phyloP scores from a whole-genome alignment of 2,329 filamentous ascomycete species.

The Aspergillus piperis region DNA sequence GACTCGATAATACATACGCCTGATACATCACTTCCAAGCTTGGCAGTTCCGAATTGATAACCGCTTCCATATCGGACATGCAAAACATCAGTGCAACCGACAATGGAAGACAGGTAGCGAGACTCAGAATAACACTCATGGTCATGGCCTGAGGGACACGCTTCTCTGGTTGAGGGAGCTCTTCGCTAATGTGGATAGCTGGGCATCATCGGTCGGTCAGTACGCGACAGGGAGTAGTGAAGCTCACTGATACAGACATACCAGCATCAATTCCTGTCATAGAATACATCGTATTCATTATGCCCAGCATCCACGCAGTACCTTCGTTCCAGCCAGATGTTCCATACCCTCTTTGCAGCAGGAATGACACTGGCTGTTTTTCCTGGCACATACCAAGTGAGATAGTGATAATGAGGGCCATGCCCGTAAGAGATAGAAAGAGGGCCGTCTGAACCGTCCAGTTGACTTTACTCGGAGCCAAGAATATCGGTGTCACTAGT shows the following conservation, averaged over 20 bases:
- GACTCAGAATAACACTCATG: constrained; percentile 10
- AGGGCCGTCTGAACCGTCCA: background rate
- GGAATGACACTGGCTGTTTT: background rate
- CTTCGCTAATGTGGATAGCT: constrained; percentile 12
- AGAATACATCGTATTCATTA: background rate
- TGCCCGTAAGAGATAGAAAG: background rate
- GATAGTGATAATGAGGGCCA: background rate
- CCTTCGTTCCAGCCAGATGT: background rate
- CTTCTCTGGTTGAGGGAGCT: constrained; percentile 17
- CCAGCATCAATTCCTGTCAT: background rate
- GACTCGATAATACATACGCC: background rate
- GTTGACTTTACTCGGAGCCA: background rate
- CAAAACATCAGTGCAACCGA: constrained; percentile 22
- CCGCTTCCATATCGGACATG: constrained; percentile 19
- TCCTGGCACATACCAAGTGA: background rate
- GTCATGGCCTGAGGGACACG: constrained; percentile 20
- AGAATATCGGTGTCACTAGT: background rate
- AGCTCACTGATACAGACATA: background rate
- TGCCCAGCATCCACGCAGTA: constrained; percentile 1
- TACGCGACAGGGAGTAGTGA: too few species aligned
- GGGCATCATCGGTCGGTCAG: background rate
- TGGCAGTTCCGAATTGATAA: constrained; percentile 13
- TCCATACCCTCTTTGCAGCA: background rate
- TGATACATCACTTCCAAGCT: constrained; percentile 17
- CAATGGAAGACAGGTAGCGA: constrained; percentile 13